A percentile compares a stretch with the other conserved stretches of the same genome.
These are phyloP conservation scores for Xylariomycetidae sp. DNA, from an alignment of 2,329 filamentous ascomycete genomes.

Conservation along the genomic window DNA sequence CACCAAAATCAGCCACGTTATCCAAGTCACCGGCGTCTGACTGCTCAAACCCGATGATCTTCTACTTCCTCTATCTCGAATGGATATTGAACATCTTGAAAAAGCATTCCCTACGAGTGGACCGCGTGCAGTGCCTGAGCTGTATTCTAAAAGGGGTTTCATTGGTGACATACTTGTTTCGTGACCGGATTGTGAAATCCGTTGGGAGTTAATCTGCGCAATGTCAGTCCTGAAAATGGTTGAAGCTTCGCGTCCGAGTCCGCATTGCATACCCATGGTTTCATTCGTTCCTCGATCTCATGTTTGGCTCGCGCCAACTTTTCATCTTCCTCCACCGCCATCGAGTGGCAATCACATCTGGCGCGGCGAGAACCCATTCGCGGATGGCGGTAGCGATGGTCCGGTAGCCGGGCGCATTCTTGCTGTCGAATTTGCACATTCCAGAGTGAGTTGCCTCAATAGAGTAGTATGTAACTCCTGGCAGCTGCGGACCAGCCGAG, in stretches of 20 bases:
- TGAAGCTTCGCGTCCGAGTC: background rate
- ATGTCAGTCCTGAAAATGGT: constrained; percentile 9
- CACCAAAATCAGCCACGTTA: constrained; percentile 13
- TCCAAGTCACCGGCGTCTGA: constrained; percentile 41
- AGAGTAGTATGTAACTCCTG: constrained; percentile 68
- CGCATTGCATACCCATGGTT: constrained; percentile 29
- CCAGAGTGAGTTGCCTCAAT: constrained; percentile 40
- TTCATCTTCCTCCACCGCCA: constrained; percentile 60
- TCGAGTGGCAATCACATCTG: constrained; percentile 46
- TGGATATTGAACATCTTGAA: constrained; percentile 51
- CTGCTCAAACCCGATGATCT: constrained; percentile 55
- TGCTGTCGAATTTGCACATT: constrained; percentile 43
- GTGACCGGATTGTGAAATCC: constrained; percentile 18
- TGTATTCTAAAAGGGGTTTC: constrained; percentile 17
- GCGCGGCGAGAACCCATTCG: constrained; percentile 51
- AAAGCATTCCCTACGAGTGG: constrained; percentile 23
- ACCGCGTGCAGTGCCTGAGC: constrained; percentile 13
- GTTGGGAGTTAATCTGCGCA: constrained; percentile 24
- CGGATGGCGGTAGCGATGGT: constrained; percentile 44
- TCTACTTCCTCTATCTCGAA: constrained; percentile 54
- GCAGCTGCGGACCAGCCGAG: constrained; percentile 65
- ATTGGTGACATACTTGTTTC: constrained; percentile 26
- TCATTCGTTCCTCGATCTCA: constrained; percentile 42
- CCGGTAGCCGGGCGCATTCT: constrained; percentile 60
- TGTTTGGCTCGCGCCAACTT: constrained; percentile 36